Percentiles rank a stretch among this genome's conserved stretches.
Conservation (phyloP, 306 rosid species). For the Oemleria cerasiformis region DNA sequence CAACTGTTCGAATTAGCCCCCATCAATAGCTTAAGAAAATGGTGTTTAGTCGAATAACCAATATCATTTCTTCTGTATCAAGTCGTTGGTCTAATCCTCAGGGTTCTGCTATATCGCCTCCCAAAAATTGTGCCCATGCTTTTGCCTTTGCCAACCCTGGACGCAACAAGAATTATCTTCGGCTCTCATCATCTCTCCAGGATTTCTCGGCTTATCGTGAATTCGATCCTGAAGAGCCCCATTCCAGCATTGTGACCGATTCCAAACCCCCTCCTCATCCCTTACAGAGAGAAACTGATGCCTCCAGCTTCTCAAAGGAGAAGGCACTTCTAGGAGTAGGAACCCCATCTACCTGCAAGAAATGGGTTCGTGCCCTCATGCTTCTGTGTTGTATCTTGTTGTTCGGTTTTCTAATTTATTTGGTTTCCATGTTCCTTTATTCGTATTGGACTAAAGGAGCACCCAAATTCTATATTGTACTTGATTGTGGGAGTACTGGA, state of each 20-base stretch:
- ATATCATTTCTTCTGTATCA: conserved; percentile 35
- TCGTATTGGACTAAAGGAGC: conserved; percentile 66
- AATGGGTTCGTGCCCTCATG: conserved; percentile 47
- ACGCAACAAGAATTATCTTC: conserved; percentile 39
- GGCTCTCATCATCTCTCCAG: conserved; percentile 79
- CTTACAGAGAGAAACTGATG: conserved; percentile 39
- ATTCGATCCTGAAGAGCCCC: conserved; percentile 29
- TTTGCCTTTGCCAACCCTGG: conserved; percentile 16
- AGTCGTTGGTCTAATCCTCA: conserved; percentile 37
- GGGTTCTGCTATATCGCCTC: conserved; percentile 17
- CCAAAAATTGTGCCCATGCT: conserved; percentile 24
- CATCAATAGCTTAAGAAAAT: conserved; percentile 24
- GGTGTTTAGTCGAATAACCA: conserved; percentile 56
- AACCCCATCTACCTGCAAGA: conserved; percentile 38
- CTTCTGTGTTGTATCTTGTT: conserved; percentile 43
- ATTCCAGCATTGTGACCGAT: conserved; percentile 16
- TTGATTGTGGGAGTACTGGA: conserved; percentile 93
- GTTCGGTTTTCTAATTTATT: conserved; percentile 49
- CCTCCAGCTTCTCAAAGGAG: conserved; percentile 59
- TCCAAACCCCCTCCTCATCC: conserved; percentile 38
- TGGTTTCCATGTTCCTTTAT: conserved; percentile 41
- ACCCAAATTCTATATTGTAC: conserved; percentile 70
- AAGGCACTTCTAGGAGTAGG: conserved; percentile 39
- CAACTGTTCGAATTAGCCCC: background rate
- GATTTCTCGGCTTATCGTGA: conserved; percentile 62